Conservation (phyloP, 2,329 filamentous ascomycete genomes). For the Ophiocordyceps robertsii region DNA sequence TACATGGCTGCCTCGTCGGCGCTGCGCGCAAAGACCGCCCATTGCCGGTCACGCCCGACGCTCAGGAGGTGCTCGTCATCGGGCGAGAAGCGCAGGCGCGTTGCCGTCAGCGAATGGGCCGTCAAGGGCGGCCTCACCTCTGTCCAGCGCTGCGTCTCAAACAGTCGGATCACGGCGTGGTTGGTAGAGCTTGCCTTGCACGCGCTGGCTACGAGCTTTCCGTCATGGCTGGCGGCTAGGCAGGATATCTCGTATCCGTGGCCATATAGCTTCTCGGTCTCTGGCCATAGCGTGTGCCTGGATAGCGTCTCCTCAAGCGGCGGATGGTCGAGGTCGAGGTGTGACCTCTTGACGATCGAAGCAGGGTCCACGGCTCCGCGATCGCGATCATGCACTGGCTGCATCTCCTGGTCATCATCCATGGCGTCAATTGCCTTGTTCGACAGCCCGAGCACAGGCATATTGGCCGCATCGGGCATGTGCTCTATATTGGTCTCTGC, state of each 20-base stretch:
- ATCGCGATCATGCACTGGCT: conserved; percentile 30
- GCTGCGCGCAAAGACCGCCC: conserved; percentile 61
- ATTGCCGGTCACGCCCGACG: conserved; percentile 83
- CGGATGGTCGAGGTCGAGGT: conserved; percentile 55
- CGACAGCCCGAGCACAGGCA: conserved; percentile 86
- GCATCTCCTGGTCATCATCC: conserved; percentile 34
- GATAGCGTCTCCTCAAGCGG: conserved; percentile 84
- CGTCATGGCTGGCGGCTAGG: conserved; percentile 64
- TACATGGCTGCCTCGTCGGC: conserved; percentile 30
- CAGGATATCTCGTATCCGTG: conserved; percentile 95
- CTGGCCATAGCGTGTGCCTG: conserved; percentile 87
- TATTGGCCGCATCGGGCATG: conserved; percentile 81
- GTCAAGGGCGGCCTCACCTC: conserved; percentile 72
- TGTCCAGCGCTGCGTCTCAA: conserved; percentile 77
- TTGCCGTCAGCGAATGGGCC: conserved; percentile 80
- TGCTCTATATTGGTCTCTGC: conserved; percentile 21
- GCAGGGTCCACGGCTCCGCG: conserved; percentile 41
- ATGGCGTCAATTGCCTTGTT: conserved; percentile 74
- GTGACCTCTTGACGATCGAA: conserved; percentile 42
- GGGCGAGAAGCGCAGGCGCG: conserved; percentile 63
- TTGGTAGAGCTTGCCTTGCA: conserved; percentile 88
- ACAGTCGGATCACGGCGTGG: conserved; percentile 86
- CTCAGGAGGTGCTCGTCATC: conserved; percentile 69
- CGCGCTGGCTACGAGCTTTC: conserved; percentile 69
- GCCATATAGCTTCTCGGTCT: conserved; percentile 91